Evolutionary conservation across 208 protist genomes (phyloP), one percentile per base, ranked within the genome.

Genomic region (Leishmania amazonensis): DNA sequence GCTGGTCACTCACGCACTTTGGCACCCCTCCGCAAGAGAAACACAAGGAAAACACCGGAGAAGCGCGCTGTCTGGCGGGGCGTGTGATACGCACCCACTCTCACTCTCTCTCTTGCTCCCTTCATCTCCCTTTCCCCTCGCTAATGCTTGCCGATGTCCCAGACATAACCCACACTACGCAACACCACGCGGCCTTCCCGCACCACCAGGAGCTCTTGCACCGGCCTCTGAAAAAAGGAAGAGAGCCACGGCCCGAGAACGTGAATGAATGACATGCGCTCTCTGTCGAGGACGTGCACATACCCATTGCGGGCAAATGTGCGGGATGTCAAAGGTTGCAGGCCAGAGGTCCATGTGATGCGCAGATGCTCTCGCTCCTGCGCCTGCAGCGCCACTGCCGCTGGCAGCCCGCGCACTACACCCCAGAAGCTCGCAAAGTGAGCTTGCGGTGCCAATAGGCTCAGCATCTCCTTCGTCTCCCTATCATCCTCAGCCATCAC

Each of bases 381-480:
- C 5, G 85, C 76, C 35, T 80, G 75, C 8, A 96, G 78, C 7
- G 93, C 92, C 42, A 85, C 75, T 0, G 88, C 87, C 24, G 94
- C 94, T 38, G 79, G 79, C 3, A 83, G 72, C 38, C 92, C 94
- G 21, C 94, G 88, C 47, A 89, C 90, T 0, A 95, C 88, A 53
- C 94, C 94, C 94, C 94, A 97, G 72, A 97, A 96, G 70, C 90
- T 94, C 35, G 79, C 76, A 72, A 92, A 95, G 81, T 94, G 91
- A 45, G 87, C 83, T 7, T 84, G 76, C 19, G 79, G 81, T 19
- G 65, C 47, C 88, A 95, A 87, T 5, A 96, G 79, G 38, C 67
- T 78, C 21, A 80, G 42, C 74, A 96, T 85, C 81, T 97, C 94
- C 51, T 75, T 80, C 42, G 84, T 70, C 70, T 97, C 91, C 45